Conservation (phyloP, 345 rosid genomes). For the Aquilaria malaccensis region DNA sequence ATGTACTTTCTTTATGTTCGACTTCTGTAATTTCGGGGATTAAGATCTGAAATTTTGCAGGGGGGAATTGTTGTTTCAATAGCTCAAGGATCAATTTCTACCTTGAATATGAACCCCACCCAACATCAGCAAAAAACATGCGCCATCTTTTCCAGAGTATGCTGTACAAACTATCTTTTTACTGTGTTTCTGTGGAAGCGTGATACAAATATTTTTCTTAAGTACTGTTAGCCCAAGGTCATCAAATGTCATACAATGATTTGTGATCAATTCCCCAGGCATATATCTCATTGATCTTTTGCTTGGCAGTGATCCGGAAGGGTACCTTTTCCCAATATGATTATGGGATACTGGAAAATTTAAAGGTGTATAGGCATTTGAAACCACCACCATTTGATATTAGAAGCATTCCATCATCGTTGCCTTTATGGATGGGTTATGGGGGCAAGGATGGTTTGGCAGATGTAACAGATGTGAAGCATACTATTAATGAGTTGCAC, state of each 20-base stretch:
- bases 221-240: too few species aligned
- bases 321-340: slow-evolving; percentile 74
- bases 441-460: slow-evolving; percentile 81
- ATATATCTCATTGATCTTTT: slow-evolving; percentile 4
- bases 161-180: slow-evolving; percentile 12
- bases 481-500: slow-evolving; percentile 46
- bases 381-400: slow-evolving; percentile 74
- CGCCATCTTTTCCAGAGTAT: slow-evolving; percentile 92
- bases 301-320: slow-evolving; percentile 73
- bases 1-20: too few species aligned
- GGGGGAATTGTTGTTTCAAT: slow-evolving; percentile 82
- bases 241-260: not conserved
- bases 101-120: slow-evolving; percentile 82
- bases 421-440: slow-evolving; percentile 87
- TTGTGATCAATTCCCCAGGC: not conserved
- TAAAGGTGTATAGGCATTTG: slow-evolving; percentile 39
- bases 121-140: slow-evolving; percentile 78
- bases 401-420: slow-evolving; percentile 44
- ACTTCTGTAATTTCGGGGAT: too few species aligned
- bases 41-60: slow-evolving; percentile 26
- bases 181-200: not conserved
- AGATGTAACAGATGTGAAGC: slow-evolving; percentile 57
- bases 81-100: slow-evolving; percentile 53
- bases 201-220: not conserved
- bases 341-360: slow-evolving; percentile 64